Evolutionary conservation across 2,329 filamentous ascomycete genomes (phyloP).

Genomic region (Drechslerella coelobrocha): DNA sequence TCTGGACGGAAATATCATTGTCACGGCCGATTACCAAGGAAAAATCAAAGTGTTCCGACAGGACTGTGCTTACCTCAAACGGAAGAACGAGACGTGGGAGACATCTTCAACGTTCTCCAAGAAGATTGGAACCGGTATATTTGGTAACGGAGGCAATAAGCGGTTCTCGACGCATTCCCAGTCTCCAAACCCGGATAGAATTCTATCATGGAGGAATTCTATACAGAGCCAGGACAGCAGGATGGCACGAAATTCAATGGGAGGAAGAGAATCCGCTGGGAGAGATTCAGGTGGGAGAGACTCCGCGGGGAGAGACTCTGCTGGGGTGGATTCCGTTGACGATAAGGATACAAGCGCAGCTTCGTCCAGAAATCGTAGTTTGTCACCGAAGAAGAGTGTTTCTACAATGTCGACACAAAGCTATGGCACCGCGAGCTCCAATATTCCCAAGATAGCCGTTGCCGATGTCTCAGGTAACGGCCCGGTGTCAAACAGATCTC

Average conservation of each 20-base stretch:
- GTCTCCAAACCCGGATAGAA: conserved; percentile 69
- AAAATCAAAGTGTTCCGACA: conserved; percentile 94
- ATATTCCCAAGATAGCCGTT: conserved; percentile 37
- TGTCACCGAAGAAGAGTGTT: conserved; percentile 55
- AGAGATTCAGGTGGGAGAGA: conserved; percentile 34
- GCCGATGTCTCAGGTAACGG: conserved; percentile 37
- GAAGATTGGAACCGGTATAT: conserved; percentile 68
- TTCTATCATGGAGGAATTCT: conserved; percentile 84
- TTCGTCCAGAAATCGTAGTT: conserved; percentile 55
- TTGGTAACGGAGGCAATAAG: conserved; percentile 58
- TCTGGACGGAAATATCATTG: conserved; percentile 82
- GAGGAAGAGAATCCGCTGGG: conserved; percentile 36
- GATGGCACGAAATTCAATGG: conserved; percentile 61
- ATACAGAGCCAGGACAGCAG: conserved; percentile 62
- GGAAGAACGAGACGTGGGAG: conserved; percentile 78
- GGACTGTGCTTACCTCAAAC: conserved; percentile 85
- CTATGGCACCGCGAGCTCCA: conserved; percentile 36
- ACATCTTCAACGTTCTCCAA: conserved; percentile 77
- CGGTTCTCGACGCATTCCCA: conserved; percentile 54
- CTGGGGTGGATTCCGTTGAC: conserved; percentile 30
- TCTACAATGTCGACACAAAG: conserved; percentile 53
- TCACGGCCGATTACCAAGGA: conserved; percentile 87
- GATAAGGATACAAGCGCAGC: conserved; percentile 62
- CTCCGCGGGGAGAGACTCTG: conserved; percentile 8
- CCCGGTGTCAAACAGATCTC: conserved; percentile 28